Evolutionary conservation across 2,329 filamentous ascomycete genomes (phyloP).

Genomic region (Lachnellula suecica): DNA sequence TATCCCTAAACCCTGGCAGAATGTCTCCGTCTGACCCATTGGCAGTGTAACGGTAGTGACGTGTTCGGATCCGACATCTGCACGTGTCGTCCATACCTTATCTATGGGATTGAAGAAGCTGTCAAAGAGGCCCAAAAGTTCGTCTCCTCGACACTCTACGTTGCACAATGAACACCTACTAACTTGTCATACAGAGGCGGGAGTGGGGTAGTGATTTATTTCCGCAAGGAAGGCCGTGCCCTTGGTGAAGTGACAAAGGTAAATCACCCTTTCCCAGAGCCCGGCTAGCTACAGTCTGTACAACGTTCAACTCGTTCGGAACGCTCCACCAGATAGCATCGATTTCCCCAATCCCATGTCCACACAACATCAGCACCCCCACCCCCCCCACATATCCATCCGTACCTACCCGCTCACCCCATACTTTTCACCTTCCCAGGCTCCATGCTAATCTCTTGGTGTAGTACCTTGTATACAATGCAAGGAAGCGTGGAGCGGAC

Average conservation of each 20-base stretch:
- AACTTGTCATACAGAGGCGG: conserved; percentile 53
- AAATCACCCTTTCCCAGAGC: conserved; percentile 44
- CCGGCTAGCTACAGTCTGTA: conserved; percentile 48
- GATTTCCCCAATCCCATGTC: conserved; percentile 6
- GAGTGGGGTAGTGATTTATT: conserved; percentile 95
- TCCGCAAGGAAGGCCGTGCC: conserved; percentile 94
- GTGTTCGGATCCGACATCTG: conserved; percentile 98
- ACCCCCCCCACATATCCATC: conserved; percentile 49
- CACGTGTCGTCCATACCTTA: conserved; percentile 92
- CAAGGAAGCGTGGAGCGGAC: conserved; percentile 75
- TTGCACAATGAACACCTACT: conserved; percentile 5
- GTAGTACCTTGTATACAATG: conserved; percentile 66
- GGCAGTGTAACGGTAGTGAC: conserved; percentile 87
- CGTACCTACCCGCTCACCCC: conserved; percentile 15
- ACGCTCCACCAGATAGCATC: conserved; percentile 11
- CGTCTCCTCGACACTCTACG: conserved; percentile 1
- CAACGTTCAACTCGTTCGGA: conserved; percentile 13
- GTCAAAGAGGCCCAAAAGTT: conserved; percentile 90
- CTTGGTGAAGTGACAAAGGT: conserved; percentile 73
- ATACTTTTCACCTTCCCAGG: conserved; percentile 37
- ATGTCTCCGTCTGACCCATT: conserved; percentile 21
- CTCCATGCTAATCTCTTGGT: conserved; percentile 21
- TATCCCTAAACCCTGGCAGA: conserved; percentile 9
- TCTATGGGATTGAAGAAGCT: conserved; percentile 95
- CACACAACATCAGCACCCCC: conserved; percentile 81